Base-by-base conservation (phyloP, 176 grass and related monocot genomes). In the Areca catechu region DNA sequence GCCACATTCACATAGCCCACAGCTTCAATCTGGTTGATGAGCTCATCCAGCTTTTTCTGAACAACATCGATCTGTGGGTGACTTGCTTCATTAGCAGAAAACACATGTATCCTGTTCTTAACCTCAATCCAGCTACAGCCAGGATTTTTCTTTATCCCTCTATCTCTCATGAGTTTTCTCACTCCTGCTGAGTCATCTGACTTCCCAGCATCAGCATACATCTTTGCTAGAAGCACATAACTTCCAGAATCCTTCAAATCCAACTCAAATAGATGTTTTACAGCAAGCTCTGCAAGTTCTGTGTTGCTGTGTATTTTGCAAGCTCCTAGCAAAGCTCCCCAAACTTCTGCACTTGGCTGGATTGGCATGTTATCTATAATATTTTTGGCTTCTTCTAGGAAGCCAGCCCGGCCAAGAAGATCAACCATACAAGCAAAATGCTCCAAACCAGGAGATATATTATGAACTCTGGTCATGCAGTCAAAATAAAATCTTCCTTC, bases 361-460 rank as follows among this genome's bases (percentile, higher is more conserved):
- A 91, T 85, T 16, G 87, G 80, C 87, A 97, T 97, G 66, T 74
- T 53, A 7, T 77, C 78, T 17, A 97, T 88, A 61, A 88, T 69
- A 63, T 69, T 67, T 60, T 83, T 91, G 27, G 93, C 93, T 88
- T 97, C 93, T 16, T 47, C 62, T 71, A 97, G 64, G 47, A 77
- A 63, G 53, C 92, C 92, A 21, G 76, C 67, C 5, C 87, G 80
- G 62, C 83, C 80, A 60, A 97, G 80, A 82, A 91, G 93, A 76
- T 97, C 93, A 16, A 91, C 87, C 83, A 97, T 91, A 66, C 93
- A 97, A 51, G 93, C 81, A 71, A 82, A 97, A 68, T 91, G 93
- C 65, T 97, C 86, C 55, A 88, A 22, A 20, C 92, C 83, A 17
- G 92, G 86, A 66, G 29, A 79, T 69, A 97, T 69, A 17, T 79